Percentiles rank a stretch among this genome's conserved stretches.
phyloP scores from a whole-genome alignment of 1,139 yeast genomes.

The Sugiyamaella neomexicana region DNA sequence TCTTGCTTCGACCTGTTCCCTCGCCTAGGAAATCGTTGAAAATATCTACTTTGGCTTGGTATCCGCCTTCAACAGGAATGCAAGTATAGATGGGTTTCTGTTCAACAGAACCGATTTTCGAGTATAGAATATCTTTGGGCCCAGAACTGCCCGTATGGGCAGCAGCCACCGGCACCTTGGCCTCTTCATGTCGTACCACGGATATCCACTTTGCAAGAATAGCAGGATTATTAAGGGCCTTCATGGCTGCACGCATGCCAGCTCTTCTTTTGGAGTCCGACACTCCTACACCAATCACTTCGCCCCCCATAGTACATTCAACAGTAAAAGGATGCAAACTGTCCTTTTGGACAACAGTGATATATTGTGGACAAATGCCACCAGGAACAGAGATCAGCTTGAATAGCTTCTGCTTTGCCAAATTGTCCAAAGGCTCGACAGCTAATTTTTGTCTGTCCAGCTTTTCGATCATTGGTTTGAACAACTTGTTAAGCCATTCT shows the following conservation, averaged over 20 bases:
- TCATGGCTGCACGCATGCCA: slow-evolving; percentile 69
- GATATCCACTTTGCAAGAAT: slow-evolving; percentile 63
- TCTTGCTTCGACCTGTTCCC: slow-evolving; percentile 28
- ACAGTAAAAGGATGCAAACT: slow-evolving; percentile 56
- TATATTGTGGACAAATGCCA: slow-evolving; percentile 63
- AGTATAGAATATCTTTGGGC: slow-evolving; percentile 66
- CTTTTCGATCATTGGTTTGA: slow-evolving; percentile 52
- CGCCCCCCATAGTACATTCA: slow-evolving; percentile 60
- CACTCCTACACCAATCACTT: slow-evolving; percentile 55
- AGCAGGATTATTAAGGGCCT: slow-evolving; percentile 57
- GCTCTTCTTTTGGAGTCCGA: slow-evolving; percentile 64
- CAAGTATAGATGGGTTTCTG: slow-evolving; percentile 59
- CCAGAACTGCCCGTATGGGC: neutral
- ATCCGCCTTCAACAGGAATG: slow-evolving; percentile 14
- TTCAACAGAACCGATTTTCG: slow-evolving; percentile 75
- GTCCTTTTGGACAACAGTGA: slow-evolving; percentile 48
- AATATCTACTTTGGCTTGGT: slow-evolving; percentile 22
- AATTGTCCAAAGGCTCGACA: slow-evolving; percentile 48
- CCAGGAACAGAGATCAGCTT: slow-evolving; percentile 76
- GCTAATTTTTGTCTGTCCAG: slow-evolving; percentile 36
- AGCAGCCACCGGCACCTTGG: neutral
- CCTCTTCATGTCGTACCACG: too few relatives aligned
- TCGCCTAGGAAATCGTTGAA: slow-evolving; percentile 25
- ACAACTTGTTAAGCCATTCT: slow-evolving; percentile 60
- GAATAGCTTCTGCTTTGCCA: slow-evolving; percentile 77